Evolutionary conservation across 331 rosid species (phyloP), one percentile per base, ranked within the genome.

Genomic region (Spiraea crenata): DNA sequence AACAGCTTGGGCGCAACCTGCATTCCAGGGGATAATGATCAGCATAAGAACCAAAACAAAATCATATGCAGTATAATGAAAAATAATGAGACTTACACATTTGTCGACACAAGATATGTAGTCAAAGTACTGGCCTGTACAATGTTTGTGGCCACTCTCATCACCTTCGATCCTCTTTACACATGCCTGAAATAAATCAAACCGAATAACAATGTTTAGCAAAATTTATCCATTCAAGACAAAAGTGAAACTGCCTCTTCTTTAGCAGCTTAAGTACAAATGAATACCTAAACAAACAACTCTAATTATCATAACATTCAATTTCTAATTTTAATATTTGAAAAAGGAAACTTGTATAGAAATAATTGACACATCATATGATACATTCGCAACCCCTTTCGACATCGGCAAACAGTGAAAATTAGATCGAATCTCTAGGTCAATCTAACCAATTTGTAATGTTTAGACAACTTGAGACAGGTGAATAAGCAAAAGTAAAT

Each of bases 101-200:
- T 57, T 70, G 44, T 70, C 74, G 5, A 70, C 74, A 70, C 74
- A 70, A 57, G 74, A 57, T 58, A 57, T 56, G 74, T 70, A 70
- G 44, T 70, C 65, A 46, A 70, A 70, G 55, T 57, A 70, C 9
- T 70, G 74, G 54, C 74, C 74, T 9, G 74, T 70, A 35, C 74
- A 70, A 35, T 70, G 65, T 54, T 57, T 57, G 45, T 57, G 7
- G 34, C 74, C 74, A 16, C 15, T 14, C 46, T 44, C 37, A 10
- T 70, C 74, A 57, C 57, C 65, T 42, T 57, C 65, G 42, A 70
- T 58, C 65, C 57, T 70, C 19, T 70, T 70, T 14, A 70, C 74
- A 57, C 74, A 70, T 5, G 65, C 65, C 74, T 70, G 34, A 54
- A 3, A 31, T 9, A 42, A 70, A 45, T 7, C 5, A n/a, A 47